Percentiles rank a stretch among this genome's conserved stretches.
Evolutionary conservation across 805 yeast genomes (phyloP).

Genomic region (Wickerhamomyces subpelliculosus): DNA sequence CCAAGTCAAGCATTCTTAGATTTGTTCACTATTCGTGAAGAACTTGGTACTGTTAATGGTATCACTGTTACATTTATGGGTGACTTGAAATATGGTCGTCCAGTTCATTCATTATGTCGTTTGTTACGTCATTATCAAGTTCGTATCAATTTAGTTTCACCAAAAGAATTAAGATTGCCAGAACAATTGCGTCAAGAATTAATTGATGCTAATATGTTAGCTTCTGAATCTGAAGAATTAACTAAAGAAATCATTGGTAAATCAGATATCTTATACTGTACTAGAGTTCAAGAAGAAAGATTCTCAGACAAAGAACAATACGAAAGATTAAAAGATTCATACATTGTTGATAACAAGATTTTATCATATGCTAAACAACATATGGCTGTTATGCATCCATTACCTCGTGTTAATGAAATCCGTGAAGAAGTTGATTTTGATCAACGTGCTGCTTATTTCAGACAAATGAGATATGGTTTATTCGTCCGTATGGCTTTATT

Average conservation of each 20-base stretch:
- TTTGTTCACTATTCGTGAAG: slow-evolving; percentile 97
- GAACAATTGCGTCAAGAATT: slow-evolving; percentile 62
- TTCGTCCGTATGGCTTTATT: slow-evolving; percentile 97
- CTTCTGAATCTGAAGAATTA: slow-evolving; percentile 65
- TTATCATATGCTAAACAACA: slow-evolving; percentile 92
- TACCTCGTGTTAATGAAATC: slow-evolving; percentile 95
- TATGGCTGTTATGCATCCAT: slow-evolving; percentile 98
- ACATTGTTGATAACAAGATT: slow-evolving; percentile 87
- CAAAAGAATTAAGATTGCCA: slow-evolving; percentile 83
- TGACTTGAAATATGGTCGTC: slow-evolving; percentile 96
- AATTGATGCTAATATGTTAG: slow-evolving; percentile 58
- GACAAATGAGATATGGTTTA: slow-evolving; percentile 98
- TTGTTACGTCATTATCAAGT: slow-evolving; percentile 89
- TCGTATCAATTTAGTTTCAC: slow-evolving; percentile 85
- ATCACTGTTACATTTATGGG: slow-evolving; percentile 98
- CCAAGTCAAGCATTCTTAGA: slow-evolving; percentile 98
- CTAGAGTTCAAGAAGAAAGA: slow-evolving; percentile 97
- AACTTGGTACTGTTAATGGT: slow-evolving; percentile 96
- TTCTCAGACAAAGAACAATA: slow-evolving; percentile 71
- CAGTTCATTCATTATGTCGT: slow-evolving; percentile 93
- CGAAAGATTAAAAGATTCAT: slow-evolving; percentile 83
- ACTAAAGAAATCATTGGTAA: slow-evolving; percentile 80
- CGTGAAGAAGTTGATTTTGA: slow-evolving; percentile 98
- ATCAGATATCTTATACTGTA: slow-evolving; percentile 94
- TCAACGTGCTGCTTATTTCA: slow-evolving; percentile 98